Conservation (phyloP, 441 rosid species). For the Populus tomentosa region DNA sequence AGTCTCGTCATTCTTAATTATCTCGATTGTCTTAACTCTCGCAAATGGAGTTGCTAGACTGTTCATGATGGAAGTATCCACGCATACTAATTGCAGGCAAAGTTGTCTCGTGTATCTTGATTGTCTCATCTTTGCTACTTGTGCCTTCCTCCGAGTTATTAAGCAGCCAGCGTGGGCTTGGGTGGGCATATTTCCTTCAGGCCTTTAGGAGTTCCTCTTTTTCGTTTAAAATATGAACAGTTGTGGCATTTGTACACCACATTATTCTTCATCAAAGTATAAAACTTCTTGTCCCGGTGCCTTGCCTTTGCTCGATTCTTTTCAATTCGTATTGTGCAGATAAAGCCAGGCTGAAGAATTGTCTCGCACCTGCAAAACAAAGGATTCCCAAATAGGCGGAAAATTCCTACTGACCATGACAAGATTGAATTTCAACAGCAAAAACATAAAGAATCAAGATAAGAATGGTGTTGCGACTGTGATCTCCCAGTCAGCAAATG, state of each 20-base stretch:
- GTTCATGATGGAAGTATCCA: conserved; percentile 12
- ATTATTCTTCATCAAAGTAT: conserved; percentile 37
- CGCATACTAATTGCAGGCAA: conserved; percentile 18
- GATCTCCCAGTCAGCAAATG: neutral
- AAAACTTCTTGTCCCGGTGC: conserved; percentile 21
- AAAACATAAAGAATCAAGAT: neutral
- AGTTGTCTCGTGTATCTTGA: conserved; percentile 2
- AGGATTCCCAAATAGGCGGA: neutral
- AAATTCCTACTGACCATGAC: neutral
- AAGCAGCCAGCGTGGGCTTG: conserved; percentile 30
- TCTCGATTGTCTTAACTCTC: conserved; percentile 9
- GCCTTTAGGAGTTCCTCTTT: conserved; percentile 63
- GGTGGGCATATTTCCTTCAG: conserved; percentile 60
- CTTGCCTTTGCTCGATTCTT: conserved; percentile 31
- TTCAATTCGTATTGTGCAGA: conserved; percentile 61
- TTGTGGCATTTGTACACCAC: conserved; percentile 63
- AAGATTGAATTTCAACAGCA: neutral
- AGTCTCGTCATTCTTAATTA: conserved; percentile 1
- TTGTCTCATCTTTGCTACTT: conserved; percentile 13
- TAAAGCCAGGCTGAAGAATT: conserved; percentile 58
- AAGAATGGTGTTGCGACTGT: neutral
- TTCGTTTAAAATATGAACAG: conserved; percentile 54
- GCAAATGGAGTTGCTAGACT: conserved; percentile 19
- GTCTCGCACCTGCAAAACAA: conserved; percentile 54
- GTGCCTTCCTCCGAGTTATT: conserved; percentile 19